Evolutionary conservation across 2,329 filamentous ascomycete genomes (phyloP), one percentile per base, ranked within the genome.

Genomic region (Fusarium poae): DNA sequence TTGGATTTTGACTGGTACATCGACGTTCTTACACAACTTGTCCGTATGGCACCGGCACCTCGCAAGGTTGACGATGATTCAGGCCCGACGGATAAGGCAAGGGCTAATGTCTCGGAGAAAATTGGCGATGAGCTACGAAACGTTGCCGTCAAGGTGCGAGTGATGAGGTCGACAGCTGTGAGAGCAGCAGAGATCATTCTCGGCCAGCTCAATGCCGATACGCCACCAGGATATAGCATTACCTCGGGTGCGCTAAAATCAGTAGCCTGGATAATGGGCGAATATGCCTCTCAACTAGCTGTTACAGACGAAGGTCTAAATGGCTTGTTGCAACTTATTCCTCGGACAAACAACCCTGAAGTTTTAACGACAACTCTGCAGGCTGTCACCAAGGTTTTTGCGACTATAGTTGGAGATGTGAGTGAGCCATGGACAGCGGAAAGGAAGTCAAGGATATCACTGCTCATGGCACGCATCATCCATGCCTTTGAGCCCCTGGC

Each of bases 1-100:
- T 82, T 86, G 53, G 95, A 99, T 77, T 99, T 99, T 77, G 95
- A 97, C 71, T 99, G 96, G 96, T 98, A 98, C 78, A 91, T 98
- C 70, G 92, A 96, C 70, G 88, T 97, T 29, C 82, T 99, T 30
- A 91, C 93, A 7, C 93, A 97, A 76, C 86, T 99, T 16, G 89
- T 97, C 40, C 89, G 91, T 76, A 85, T 92, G 80, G 83, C 90
- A 21, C 91, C 82, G 0, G 72, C 82, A n/a, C 80, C 85, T 46
- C 80, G 82, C 39, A 74, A 75, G 10, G 72, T 75, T 10, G 81
- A 83, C 9, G 75, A 75, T 7, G 82, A 83, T 40, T 61, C 76
- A 10, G 76, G 79, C 12, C 70, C 75, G 4, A 67, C 76, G 12
- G 67, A 75, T 16, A 72, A 73, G 15, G 72, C 73, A 25, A 70